Conservation (phyloP, 192 early-diverging fungal species). For the Backusella luteola region DNA sequence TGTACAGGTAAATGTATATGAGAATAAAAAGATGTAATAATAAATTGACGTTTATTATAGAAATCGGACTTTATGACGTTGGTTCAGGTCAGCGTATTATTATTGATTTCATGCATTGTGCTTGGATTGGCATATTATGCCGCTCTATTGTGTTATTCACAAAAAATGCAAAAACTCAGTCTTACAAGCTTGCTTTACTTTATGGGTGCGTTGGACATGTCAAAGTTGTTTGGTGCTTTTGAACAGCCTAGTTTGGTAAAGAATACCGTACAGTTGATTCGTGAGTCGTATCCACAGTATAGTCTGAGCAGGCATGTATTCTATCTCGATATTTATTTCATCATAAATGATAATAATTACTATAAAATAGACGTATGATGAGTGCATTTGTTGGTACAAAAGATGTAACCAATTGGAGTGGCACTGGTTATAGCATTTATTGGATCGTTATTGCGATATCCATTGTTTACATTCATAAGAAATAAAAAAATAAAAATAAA, state of each 20-base stretch:
- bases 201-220: background rate
- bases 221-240: background rate
- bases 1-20: background rate
- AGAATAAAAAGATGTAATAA: background rate
- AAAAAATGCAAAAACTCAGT: background rate
- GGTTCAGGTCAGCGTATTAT: background rate
- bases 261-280: background rate
- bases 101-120: background rate
- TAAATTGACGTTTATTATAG: background rate
- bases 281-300: background rate
- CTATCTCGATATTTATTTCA: background rate
- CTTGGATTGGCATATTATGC: background rate
- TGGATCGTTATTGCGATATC: background rate
- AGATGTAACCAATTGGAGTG: background rate
- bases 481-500: background rate
- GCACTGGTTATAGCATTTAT: slow-evolving; percentile 5
- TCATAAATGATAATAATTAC: too few species aligned
- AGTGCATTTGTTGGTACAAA: background rate
- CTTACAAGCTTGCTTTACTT: background rate
- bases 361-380: background rate
- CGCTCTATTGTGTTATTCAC: background rate
- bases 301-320: background rate
- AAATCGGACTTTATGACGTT: background rate
- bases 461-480: background rate
- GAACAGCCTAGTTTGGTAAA: background rate